A percentile compares a stretch with the other conserved stretches of the same genome.
Conservation (phyloP, 164 flowering plant species). For the Protea cynaroides region DNA sequence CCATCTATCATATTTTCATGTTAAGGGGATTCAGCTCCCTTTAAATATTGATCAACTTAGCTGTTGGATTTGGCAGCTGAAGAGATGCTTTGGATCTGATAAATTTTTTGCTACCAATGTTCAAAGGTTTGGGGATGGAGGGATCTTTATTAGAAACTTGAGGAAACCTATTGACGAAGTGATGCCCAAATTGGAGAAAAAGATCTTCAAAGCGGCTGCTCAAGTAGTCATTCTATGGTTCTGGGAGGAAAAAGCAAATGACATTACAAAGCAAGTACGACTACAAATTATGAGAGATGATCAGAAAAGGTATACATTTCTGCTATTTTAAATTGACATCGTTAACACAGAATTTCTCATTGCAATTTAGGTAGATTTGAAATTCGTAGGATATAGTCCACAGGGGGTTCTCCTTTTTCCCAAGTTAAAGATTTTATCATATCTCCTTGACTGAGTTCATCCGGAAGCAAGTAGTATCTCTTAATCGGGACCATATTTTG, state of each 20-base stretch:
- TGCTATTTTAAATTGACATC: not conserved
- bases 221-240: constrained; percentile 84
- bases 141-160: constrained; percentile 86
- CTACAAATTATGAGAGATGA: not conserved
- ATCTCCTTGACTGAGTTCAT: too few species aligned
- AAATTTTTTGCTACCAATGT: constrained; percentile 88
- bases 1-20: not conserved
- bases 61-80: constrained; percentile 46
- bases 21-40: too few species aligned
- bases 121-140: constrained; percentile 94
- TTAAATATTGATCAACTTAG: not conserved
- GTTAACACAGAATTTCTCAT: not conserved
- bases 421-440: too few species aligned
- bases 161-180: constrained; percentile 85
- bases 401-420: too few species aligned
- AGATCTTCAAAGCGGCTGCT: constrained; percentile 81
- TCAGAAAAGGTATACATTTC: not conserved
- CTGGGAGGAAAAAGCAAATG: constrained; percentile 80
- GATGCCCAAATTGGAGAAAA: constrained; percentile 77
- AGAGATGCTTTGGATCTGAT: constrained; percentile 82
- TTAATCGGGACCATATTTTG: not conserved
- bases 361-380: too few species aligned
- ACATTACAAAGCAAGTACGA: constrained; percentile 76
- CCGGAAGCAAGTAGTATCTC: too few species aligned
- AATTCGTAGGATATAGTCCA: too few species aligned